A percentile compares a stretch with the other conserved stretches of the same genome.
Evolutionary conservation across 2,329 filamentous ascomycete species (phyloP).

Genomic region (Drechslerella stenobrocha): DNA sequence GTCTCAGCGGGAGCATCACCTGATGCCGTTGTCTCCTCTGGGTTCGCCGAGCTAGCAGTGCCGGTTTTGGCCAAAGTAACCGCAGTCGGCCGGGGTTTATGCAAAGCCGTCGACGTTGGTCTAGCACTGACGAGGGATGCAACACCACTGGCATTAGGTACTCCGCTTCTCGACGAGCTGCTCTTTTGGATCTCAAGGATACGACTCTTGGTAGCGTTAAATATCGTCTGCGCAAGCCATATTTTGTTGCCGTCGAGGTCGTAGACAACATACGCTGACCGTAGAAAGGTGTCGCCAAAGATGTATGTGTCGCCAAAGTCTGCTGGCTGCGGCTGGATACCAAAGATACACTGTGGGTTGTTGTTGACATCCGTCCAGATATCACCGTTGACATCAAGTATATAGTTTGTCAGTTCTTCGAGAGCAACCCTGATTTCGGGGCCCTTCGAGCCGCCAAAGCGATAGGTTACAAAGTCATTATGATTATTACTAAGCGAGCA

Average conservation of each 20-base stretch:
- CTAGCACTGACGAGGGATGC: conserved; percentile 57
- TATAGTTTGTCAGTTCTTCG: conserved; percentile 64
- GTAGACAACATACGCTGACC: conserved; percentile 75
- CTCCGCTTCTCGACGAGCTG: conserved; percentile 54
- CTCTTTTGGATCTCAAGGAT: conserved; percentile 64
- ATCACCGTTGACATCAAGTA: conserved; percentile 59
- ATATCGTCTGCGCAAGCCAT: conserved; percentile 69
- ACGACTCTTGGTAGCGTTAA: conserved; percentile 61
- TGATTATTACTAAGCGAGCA: conserved; percentile 64
- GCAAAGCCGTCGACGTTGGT: conserved; percentile 29
- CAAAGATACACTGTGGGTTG: conserved; percentile 66
- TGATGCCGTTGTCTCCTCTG: background rate
- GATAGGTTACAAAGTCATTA: conserved; percentile 51
- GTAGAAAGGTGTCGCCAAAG: conserved; percentile 71
- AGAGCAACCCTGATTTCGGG: conserved; percentile 58
- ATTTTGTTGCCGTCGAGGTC: conserved; percentile 74
- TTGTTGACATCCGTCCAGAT: conserved; percentile 62
- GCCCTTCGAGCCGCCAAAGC: conserved; percentile 62
- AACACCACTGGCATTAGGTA: conserved; percentile 63
- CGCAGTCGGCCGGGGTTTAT: conserved; percentile 19
- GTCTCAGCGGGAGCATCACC: background rate
- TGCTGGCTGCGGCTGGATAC: conserved; percentile 64
- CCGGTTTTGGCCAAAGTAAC: background rate
- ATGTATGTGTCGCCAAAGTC: conserved; percentile 60
- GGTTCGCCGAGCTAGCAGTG: too few relatives aligned